Conservation (phyloP, 495 filamentous ascomycete genomes). For the Penicillium canescens region DNA sequence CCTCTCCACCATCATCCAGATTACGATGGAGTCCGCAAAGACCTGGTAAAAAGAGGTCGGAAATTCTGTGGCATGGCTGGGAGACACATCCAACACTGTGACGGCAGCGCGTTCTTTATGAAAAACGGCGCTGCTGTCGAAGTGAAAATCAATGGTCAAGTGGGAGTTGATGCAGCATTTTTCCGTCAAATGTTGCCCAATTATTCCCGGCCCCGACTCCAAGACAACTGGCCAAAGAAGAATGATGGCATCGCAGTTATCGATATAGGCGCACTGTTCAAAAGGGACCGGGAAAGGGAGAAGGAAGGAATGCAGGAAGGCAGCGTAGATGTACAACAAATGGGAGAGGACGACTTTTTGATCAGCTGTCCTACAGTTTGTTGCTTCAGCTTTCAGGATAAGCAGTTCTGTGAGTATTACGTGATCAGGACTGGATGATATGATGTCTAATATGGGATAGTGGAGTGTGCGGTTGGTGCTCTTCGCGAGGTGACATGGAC, state of each 20-base stretch:
- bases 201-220: no score
- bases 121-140: no score
- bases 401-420: conserved; percentile 23
- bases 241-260: conserved; percentile 12
- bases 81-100: no score
- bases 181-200: no score
- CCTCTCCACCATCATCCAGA: no score
- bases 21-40: no score
- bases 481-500: conserved; percentile 31
- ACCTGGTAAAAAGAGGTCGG: no score
- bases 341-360: conserved; percentile 24
- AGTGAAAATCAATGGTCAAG: no score
- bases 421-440: conserved; percentile 3
- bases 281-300: conserved; percentile 19
- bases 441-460: conserved; percentile 16
- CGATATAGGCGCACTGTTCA: conserved; percentile 13
- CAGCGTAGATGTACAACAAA: conserved; percentile 15
- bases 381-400: conserved; percentile 30
- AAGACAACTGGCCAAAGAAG: conserved; percentile 6
- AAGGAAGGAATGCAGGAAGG: conserved; percentile 22
- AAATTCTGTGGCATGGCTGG: no score
- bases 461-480: conserved; percentile 32
- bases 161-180: no score
- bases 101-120: no score
- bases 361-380: no score